Conservation (phyloP, 352 stramenopile species). For the Globisporangium parvum region DNA sequence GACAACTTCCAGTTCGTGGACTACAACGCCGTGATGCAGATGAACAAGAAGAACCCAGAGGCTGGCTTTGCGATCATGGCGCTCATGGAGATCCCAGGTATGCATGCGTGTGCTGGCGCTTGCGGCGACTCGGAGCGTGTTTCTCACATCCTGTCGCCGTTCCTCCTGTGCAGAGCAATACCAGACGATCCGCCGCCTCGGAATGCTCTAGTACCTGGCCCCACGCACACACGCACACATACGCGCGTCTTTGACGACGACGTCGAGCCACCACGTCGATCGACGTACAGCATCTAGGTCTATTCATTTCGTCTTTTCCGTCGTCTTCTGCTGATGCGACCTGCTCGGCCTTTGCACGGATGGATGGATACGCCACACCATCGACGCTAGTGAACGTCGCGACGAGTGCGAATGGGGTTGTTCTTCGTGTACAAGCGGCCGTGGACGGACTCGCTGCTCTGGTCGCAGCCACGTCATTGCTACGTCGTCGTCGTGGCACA, state of each 20-base stretch:
- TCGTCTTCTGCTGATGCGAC: no score
- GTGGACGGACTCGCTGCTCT: no score
- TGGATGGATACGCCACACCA: no score
- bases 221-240: background rate
- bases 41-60: conserved; percentile 58
- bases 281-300: no score
- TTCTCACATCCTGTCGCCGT: background rate
- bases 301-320: no score
- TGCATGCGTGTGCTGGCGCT: background rate
- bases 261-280: background rate
- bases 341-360: no score
- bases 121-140: background rate
- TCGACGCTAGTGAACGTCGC: no score
- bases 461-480: no score
- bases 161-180: conserved; percentile 57
- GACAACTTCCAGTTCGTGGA: conserved; percentile 86
- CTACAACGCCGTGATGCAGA: conserved; percentile 59
- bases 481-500: no score
- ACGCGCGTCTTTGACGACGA: background rate
- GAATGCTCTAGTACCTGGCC: conserved; percentile 25
- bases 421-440: no score
- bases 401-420: no score
- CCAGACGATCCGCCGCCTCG: conserved; percentile 39
- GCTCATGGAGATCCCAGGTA: conserved; percentile 75
- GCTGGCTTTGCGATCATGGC: conserved; percentile 64